Conservation (phyloP, 208 protist species). For the Crithidia expoeki region DNA sequence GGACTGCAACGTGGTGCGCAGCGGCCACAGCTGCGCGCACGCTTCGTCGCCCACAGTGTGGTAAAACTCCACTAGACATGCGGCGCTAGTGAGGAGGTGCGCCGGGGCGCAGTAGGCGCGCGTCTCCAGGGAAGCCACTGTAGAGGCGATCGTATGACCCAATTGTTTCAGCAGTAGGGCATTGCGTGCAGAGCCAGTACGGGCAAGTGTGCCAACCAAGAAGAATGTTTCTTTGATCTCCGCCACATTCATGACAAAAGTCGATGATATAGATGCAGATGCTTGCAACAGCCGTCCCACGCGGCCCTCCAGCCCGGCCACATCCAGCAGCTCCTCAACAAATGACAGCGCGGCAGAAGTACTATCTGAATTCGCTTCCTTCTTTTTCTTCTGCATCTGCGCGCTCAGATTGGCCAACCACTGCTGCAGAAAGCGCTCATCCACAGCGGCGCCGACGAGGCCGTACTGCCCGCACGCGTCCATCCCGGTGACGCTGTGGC, state of each 20-base stretch:
- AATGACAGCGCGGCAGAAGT: conserved; percentile 9
- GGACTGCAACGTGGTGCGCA: conserved; percentile 28
- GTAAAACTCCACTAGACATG: conserved; percentile 68
- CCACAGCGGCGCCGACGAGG: conserved; percentile 47
- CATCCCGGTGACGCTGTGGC: conserved; percentile 41
- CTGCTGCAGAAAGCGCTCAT: conserved; percentile 37
- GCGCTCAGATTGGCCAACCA: conserved; percentile 26
- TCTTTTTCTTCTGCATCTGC: conserved; percentile 1
- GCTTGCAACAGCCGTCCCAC: conserved; percentile 34
- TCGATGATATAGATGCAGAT: background rate
- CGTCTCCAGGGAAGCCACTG: conserved; percentile 47
- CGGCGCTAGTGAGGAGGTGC: conserved; percentile 42
- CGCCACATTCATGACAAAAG: conserved; percentile 31
- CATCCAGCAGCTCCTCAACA: conserved; percentile 45
- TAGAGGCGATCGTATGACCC: conserved; percentile 31
- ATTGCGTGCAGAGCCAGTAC: conserved; percentile 24
- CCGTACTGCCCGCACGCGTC: conserved; percentile 58
- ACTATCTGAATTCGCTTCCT: background rate
- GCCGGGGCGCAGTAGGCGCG: conserved; percentile 48
- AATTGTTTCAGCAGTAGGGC: conserved; percentile 31
- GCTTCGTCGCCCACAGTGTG: conserved; percentile 50
- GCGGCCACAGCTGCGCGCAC: conserved; percentile 29
- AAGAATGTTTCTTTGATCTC: conserved; percentile 75
- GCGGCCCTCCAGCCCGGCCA: conserved; percentile 34
- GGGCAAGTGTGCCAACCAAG: conserved; percentile 55